Evolutionary conservation across 495 filamentous ascomycete species (phyloP), one percentile per base, ranked within the genome.

Genomic region (Daldinia bambusicola): DNA sequence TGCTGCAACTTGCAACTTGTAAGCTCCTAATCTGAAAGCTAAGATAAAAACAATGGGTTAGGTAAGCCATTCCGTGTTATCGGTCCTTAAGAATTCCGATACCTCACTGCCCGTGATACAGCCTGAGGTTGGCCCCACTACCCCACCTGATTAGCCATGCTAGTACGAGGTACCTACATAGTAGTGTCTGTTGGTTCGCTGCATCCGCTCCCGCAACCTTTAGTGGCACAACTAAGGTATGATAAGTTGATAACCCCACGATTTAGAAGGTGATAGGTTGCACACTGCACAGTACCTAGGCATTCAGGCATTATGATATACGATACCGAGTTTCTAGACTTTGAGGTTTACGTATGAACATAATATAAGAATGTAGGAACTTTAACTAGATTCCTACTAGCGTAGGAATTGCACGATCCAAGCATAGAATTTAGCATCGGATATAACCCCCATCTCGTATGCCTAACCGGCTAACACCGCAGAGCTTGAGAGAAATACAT

Each of bases 371-470:
- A 43, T 18, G 53, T n/a, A 6, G 14, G 13, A 53, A 31, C 26
- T 18, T 20, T 45, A 56, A 53, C 45, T 41, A 38, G 53, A 71
- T 67, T 71, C 60, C 59, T 48, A 22, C 18, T 48, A 48, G 43
- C 20, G 63, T 71, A 67, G 69, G 59, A 67, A 71, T 64, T 63
- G 59, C 12, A 26, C 26, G 26, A 26, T 26, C 26, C 26, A 26
- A 61, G 30, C 52, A 61, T 62, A 62, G 68, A 63, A 30, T 37
- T 52, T 43, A 26, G 26, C 52, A 63, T 71, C 68, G 68, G 68
- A 71, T 63, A 71, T 71, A 66, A 66, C 56, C 9, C 34, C 45
- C 65, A 48, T 48, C 43, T 48, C 22, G 3, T 48, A 1, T 48
- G 9, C 9, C 43, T 48, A 10, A 36, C 34, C 16, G 9, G 4